These are phyloP conservation scores for Carallia brachiata DNA, from an alignment of 345 rosid genomes.

Conservation along the genomic window DNA sequence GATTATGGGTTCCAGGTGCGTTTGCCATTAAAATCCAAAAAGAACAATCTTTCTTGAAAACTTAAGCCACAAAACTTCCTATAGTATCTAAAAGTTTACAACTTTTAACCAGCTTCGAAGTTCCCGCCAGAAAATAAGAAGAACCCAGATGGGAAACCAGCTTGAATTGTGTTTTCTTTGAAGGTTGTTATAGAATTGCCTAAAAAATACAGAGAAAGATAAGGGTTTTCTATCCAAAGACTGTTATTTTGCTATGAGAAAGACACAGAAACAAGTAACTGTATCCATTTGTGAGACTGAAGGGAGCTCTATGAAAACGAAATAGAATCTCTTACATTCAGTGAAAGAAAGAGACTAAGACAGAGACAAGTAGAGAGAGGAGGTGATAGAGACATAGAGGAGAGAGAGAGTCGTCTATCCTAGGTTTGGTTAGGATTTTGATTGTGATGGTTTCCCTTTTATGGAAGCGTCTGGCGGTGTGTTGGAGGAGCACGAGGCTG, in stretches of 20 bases:
- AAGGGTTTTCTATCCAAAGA: neutral
- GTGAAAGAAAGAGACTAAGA: neutral
- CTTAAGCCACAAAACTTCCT: neutral
- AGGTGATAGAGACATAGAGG: neutral
- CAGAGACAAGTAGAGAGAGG: neutral
- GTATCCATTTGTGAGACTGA: neutral
- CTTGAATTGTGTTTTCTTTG: neutral
- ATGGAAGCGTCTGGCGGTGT: neutral
- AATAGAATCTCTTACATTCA: neutral
- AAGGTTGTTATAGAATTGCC: neutral
- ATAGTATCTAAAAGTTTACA: neutral
- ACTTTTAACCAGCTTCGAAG: neutral
- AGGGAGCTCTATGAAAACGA: neutral
- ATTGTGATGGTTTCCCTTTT: too few species aligned
- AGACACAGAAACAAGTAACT: neutral
- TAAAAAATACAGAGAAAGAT: neutral
- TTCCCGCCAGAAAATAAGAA: constrained; percentile 10
- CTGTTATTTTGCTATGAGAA: neutral
- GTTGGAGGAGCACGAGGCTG: neutral
- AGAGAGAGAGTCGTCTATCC: too few species aligned
- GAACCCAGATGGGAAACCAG: constrained; percentile 1
- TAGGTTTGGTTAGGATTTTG: too few species aligned
- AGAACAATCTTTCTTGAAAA: neutral
- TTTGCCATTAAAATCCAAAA: constrained; percentile 39
- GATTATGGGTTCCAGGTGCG: constrained; percentile 47